Percentiles rank a stretch among this genome's conserved stretches.
Evolutionary conservation across 305 asterid genomes (phyloP).

Genomic region (Lippia alba): DNA sequence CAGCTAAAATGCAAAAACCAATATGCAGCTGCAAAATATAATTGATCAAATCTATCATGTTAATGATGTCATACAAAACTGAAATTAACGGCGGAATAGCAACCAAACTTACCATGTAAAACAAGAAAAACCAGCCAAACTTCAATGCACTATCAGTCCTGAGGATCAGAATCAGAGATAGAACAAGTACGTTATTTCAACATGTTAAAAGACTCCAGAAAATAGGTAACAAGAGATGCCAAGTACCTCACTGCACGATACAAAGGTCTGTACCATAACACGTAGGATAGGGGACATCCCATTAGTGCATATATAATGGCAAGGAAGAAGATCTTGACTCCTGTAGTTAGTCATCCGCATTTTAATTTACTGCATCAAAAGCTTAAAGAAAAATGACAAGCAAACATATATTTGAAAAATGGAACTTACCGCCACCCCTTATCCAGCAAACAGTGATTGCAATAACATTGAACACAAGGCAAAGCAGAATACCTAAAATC

Average conservation of each 20-base stretch:
- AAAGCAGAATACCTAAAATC: slow-evolving; percentile 80
- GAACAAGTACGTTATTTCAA: slow-evolving; percentile 28
- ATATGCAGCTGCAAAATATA: slow-evolving; percentile 79
- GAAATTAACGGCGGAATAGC: slow-evolving; percentile 10
- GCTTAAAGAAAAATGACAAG: slow-evolving; percentile 9
- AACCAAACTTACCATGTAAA: slow-evolving; percentile 71
- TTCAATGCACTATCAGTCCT: slow-evolving; percentile 98
- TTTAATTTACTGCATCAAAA: slow-evolving; percentile 21
- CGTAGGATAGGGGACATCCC: slow-evolving; percentile 92
- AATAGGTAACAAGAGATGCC: slow-evolving; percentile 24
- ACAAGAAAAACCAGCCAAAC: slow-evolving; percentile 93
- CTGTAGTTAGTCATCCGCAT: slow-evolving; percentile 51
- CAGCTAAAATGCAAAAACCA: slow-evolving; percentile 92
- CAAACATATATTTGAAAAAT: slow-evolving; percentile 2
- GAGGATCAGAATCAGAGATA: slow-evolving; percentile 42
- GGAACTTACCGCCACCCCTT: slow-evolving; percentile 84
- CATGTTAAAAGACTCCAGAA: slow-evolving; percentile 6
- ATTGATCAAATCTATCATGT: slow-evolving; percentile 33
- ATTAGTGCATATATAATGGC: slow-evolving; percentile 82
- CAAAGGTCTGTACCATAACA: slow-evolving; percentile 96
- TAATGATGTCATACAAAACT: slow-evolving; percentile 10
- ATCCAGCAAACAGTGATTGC: slow-evolving; percentile 95
- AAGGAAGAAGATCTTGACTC: slow-evolving; percentile 91
- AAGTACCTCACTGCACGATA: slow-evolving; percentile 95
- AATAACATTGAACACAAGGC: slow-evolving; percentile 87